These are phyloP conservation scores for Aspergillus sp. DNA, from an alignment of 2,329 filamentous ascomycete species.

Conservation along the genomic window DNA sequence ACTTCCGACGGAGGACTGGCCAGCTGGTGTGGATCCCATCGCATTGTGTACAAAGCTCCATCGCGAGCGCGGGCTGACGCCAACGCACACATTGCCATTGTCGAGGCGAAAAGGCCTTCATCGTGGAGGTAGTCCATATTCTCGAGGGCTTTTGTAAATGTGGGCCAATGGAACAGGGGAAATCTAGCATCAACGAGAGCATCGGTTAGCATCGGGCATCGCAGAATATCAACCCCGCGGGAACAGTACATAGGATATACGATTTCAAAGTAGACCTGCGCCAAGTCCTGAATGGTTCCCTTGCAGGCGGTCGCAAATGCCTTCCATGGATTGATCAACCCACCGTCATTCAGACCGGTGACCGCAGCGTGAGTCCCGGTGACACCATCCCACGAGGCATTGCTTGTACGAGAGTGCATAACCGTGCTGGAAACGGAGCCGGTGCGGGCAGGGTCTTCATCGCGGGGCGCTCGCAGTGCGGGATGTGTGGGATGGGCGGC, in stretches of 20 bases:
- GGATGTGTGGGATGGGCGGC: background rate
- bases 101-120: background rate
- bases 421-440: background rate
- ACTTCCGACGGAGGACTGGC: background rate
- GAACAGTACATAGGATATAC: conserved; percentile 1
- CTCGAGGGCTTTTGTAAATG: background rate
- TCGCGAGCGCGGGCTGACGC: conserved; percentile 1
- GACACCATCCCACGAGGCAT: background rate
- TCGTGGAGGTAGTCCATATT: conserved; percentile 3
- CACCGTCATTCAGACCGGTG: background rate
- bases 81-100: conserved; percentile 6
- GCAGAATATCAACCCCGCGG: no score
- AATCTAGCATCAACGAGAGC: background rate
- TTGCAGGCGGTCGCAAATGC: background rate
- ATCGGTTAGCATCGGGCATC: background rate
- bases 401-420: background rate
- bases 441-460: background rate
- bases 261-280: conserved; percentile 3
- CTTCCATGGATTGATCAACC: background rate
- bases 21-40: background rate
- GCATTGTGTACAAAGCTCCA: background rate
- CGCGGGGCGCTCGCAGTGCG: background rate
- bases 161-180: conserved; percentile 2
- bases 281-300: background rate
- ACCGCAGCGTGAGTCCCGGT: background rate